Conservation (phyloP, 2,329 filamentous ascomycete genomes). For the Hymenotorrendiella dingleyae region DNA sequence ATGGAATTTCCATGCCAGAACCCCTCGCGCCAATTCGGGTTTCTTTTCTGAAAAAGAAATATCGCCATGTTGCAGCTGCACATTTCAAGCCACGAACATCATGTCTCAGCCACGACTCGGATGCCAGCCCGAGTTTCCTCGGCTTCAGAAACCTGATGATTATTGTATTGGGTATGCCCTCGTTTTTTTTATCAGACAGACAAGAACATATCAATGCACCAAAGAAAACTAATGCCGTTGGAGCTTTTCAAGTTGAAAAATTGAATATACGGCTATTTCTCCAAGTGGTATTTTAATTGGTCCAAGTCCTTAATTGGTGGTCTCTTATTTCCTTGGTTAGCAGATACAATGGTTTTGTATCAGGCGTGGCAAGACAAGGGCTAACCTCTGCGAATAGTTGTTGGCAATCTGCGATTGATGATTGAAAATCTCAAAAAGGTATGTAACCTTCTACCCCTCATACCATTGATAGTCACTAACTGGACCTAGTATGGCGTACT, state of each 20-base stretch:
- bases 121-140: constrained; percentile 72
- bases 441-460: no score
- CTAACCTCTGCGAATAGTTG: constrained; percentile 48
- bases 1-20: constrained; percentile 17
- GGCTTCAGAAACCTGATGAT: constrained; percentile 97
- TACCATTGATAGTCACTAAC: constrained; percentile 17
- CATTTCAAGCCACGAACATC: constrained; percentile 70
- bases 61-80: constrained; percentile 85
- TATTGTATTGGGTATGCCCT: constrained; percentile 68
- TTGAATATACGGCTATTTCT: no score
- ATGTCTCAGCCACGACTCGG: constrained; percentile 78
- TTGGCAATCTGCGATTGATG: constrained; percentile 87
- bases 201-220: no score
- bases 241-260: no score
- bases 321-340: no score
- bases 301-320: no score
- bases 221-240: no score
- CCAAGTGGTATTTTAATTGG: no score
- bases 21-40: constrained; percentile 20
- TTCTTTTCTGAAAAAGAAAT: constrained; percentile 52
- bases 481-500: constrained; percentile 71
- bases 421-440: constrained; percentile 97
- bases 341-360: no score
- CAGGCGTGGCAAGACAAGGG: background rate
- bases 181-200: background rate